Conservation (phyloP, 768 basidiomycete genomes). For the Mycena indigotica region DNA sequence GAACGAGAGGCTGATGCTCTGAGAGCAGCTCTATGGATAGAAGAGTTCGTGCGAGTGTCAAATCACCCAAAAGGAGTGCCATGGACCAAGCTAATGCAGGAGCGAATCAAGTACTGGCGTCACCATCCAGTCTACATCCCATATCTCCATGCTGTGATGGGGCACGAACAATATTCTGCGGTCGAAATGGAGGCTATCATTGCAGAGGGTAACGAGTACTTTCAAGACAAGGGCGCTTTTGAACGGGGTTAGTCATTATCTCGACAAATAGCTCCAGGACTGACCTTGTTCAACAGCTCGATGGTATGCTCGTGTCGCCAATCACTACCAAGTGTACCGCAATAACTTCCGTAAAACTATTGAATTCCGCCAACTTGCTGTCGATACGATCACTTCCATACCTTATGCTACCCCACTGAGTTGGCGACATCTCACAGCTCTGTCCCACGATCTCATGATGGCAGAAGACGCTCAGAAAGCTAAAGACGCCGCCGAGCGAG, state of each 20-base stretch:
- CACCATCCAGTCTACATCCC: neutral
- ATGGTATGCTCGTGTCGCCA: neutral
- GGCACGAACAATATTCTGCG: neutral
- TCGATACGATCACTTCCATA: neutral
- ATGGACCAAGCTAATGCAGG: neutral
- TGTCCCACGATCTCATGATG: neutral
- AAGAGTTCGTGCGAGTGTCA: neutral
- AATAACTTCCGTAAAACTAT: neutral
- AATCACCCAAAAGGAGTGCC: neutral
- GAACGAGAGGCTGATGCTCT: neutral
- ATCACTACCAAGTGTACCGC: neutral
- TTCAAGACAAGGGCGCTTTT: neutral
- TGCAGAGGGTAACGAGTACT: conserved; percentile 1
- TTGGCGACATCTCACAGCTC: neutral
- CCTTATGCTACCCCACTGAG: neutral
- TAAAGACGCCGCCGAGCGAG: neutral
- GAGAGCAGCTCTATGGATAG: neutral
- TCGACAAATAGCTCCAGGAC: neutral
- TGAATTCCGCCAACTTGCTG: neutral
- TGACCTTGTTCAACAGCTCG: neutral
- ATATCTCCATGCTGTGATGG: neutral
- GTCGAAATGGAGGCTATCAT: neutral
- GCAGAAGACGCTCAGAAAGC: neutral
- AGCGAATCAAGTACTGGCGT: neutral
- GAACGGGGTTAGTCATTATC: neutral